Percentiles rank a stretch among this genome's conserved stretches.
Evolutionary conservation across 2,329 filamentous ascomycete genomes (phyloP).

Genomic region (Chrysosporium queenslandicum): DNA sequence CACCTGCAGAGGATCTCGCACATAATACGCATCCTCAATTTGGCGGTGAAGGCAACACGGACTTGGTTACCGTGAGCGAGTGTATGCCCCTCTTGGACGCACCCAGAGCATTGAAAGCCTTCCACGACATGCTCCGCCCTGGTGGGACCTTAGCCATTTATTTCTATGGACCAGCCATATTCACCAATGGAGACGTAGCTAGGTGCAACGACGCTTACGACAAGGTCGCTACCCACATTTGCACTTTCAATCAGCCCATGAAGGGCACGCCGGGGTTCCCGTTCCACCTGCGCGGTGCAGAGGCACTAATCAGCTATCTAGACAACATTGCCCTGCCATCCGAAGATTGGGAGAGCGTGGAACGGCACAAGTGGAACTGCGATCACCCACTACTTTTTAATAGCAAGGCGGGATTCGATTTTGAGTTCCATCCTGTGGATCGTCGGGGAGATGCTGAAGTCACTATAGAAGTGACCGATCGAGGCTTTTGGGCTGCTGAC

Average conservation of each 20-base stretch:
- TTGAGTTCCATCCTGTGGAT: background rate
- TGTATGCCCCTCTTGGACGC: conserved; percentile 5
- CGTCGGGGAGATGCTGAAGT: background rate
- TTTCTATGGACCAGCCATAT: conserved; percentile 4
- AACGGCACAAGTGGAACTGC: conserved; percentile 10
- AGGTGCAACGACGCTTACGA: conserved; percentile 2
- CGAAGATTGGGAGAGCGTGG: conserved; percentile 6
- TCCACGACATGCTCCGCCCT: conserved; percentile 2
- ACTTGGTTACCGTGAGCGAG: conserved; percentile 2
- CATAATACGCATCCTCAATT: background rate
- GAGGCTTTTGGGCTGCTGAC: conserved; percentile 3
- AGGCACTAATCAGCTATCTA: conserved; percentile 4
- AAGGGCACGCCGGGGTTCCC: conserved; percentile 1
- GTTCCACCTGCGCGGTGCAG: background rate
- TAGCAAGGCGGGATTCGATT: conserved; percentile 4
- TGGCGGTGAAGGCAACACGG: background rate
- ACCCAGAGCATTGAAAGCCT: background rate
- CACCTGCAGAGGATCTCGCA: background rate
- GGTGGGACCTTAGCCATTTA: conserved; percentile 7
- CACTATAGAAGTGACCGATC: conserved; percentile 1
- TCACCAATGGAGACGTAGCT: background rate
- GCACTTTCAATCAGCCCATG: background rate
- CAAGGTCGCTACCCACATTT: conserved; percentile 1
- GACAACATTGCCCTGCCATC: conserved; percentile 3
- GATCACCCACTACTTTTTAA: conserved; percentile 1